Base-by-base conservation (phyloP, 805 yeast genomes). In the Priceomyces fermenticarens region DNA sequence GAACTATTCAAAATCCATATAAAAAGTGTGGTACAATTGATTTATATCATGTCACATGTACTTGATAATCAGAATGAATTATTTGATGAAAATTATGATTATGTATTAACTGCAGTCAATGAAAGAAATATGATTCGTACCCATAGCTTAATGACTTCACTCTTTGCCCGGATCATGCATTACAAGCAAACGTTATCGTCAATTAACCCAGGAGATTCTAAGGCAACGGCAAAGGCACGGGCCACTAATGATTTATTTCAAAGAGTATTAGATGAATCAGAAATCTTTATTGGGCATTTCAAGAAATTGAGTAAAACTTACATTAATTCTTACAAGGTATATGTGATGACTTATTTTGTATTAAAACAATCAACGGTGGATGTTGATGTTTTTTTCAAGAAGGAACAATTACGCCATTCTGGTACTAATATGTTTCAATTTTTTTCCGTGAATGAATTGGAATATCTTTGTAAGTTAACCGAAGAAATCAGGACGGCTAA, bases 261-360 rank as follows among this genome's bases (percentile, higher is more conserved):
- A 10, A 51, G 62, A 29, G 57, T 63, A 10, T 48, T 70, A 23
- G 42, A 57, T 0, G 73, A 70, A 39, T 66, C 73, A 1, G 75
- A 69, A 37, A 49, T 68, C 6, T 70, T 69, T 46, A 72, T 69
- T 26, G 74, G 75, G 1, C 63, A 65, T 45, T 70, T 70, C 52
- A 36, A 68, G 16, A 58, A 57, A 27, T 55, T 70, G 46, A 63
- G 73, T 46, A 44, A 55, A 14, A 58, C 58, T 4, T 69, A 70
- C 47, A 57, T 65, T 39, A 70, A 67, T 44, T 67, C 73, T 2
- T 68, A 68, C 54, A 58, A 60, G 44, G 48, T 70, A 10, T 65
- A 67, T 42, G 71, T 68, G 33, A 65, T 70, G 60, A 58, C 71
- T 7, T 65, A 60, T 45, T 65, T 66, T 45, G 67, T 67, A 7